Evolutionary conservation across 2,329 filamentous ascomycete species (phyloP), one percentile per base, ranked within the genome.

Genomic region (Xylaria sp.): DNA sequence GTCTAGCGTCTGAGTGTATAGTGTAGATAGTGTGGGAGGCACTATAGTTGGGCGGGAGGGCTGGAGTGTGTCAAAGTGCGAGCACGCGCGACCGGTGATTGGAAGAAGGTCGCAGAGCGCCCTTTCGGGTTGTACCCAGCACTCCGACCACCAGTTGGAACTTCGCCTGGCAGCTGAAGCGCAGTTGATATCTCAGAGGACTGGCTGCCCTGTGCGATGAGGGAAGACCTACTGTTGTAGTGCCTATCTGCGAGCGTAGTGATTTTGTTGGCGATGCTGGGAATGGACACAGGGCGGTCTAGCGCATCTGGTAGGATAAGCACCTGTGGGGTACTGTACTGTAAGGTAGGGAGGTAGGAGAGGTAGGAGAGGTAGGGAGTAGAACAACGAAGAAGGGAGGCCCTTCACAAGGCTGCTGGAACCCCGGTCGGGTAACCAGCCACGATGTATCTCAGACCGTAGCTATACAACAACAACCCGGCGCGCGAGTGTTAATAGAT

Each of bases 11-110:
- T n/a, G n/a, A n/a, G n/a, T n/a, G n/a, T n/a, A n/a, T n/a, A n/a
- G n/a, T n/a, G n/a, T n/a, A n/a, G n/a, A 33, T 11, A 33, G 17
- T 6, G 29, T 33, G 29, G 25, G 29, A 6, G 15, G 13, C 11
- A 23, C 17, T n/a, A n/a, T 59, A 64, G 58, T 56, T 67, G 58
- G 63, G 67, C 63, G 65, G 54, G 67, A 64, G 31, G 62, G 64
- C 62, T 62, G 58, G 63, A 19, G 55, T 29, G n/a, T 60, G 53
- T 44, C 52, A 52, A 43, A 51, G 62, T 47, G 47, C 29, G 49
- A 57, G 51, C 17, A 37, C 43, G 52, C 49, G 55, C 49, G 41
- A 43, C 59, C 37, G 40, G 23, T 23, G 31, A 54, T 46, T 51
- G 56, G 27, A 23, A 35, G 41, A 37, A 4, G 25, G 35, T 15